phyloP scores from a whole-genome alignment of 106 monocot genomes.

The Xerophyta viscosa region DNA sequence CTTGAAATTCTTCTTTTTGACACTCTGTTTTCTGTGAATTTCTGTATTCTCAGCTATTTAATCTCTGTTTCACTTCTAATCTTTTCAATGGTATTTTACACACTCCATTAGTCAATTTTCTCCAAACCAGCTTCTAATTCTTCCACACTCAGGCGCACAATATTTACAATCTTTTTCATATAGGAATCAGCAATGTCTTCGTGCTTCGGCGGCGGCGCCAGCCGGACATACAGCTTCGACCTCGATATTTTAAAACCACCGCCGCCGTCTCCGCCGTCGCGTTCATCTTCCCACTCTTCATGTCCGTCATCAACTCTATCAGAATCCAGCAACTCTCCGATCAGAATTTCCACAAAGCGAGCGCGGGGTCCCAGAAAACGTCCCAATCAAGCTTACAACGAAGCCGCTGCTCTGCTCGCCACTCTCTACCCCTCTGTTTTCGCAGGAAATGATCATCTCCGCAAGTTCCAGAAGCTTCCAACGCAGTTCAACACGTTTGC shows the following conservation, averaged over 20 bases:
- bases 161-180: too few species aligned
- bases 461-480: slow-evolving; percentile 15
- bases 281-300: too few species aligned
- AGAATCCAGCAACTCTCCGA: slow-evolving; percentile 38
- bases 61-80: too few species aligned
- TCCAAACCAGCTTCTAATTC: too few species aligned
- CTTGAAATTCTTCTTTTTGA: too few species aligned
- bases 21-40: too few species aligned
- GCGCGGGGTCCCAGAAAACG: slow-evolving; percentile 64
- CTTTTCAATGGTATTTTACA: too few species aligned
- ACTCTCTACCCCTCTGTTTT: slow-evolving; percentile 69
- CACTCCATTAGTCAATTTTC: background rate
- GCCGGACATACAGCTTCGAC: slow-evolving; percentile 52
- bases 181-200: too few species aligned
- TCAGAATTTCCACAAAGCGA: slow-evolving; percentile 63
- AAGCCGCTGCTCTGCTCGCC: slow-evolving; percentile 85
- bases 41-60: too few species aligned
- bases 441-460: slow-evolving; percentile 34
- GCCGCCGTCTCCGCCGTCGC: slow-evolving; percentile 1
- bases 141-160: too few species aligned
- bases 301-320: slow-evolving; percentile 45
- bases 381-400: slow-evolving; percentile 74
- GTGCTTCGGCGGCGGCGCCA: slow-evolving; percentile 27
- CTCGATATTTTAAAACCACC: slow-evolving; percentile 52
- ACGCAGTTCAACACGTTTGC: slow-evolving; percentile 15